phyloP scores from a whole-genome alignment of 2,329 filamentous ascomycete genomes.

The Colletotrichum abscissum region DNA sequence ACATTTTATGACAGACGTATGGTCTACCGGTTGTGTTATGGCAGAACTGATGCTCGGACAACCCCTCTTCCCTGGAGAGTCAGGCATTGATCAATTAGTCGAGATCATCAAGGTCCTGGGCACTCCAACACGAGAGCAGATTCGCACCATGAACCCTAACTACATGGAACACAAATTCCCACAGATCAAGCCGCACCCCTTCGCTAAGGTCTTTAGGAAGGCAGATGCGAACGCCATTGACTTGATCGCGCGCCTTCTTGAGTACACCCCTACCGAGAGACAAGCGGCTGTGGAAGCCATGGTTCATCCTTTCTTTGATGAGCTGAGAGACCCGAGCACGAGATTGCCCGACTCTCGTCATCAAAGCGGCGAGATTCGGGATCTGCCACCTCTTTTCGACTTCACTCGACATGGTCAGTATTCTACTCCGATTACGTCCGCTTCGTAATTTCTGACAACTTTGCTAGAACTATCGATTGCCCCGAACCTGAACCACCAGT shows the following conservation, averaged over 20 bases:
- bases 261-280: slow-evolving; percentile 97
- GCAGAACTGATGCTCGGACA: slow-evolving; percentile 99
- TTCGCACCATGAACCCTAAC: slow-evolving; percentile 99
- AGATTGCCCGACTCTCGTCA: slow-evolving; percentile 95
- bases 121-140: slow-evolving; percentile 96
- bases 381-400: slow-evolving; percentile 90
- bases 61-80: slow-evolving; percentile 97
- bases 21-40: slow-evolving; percentile 99
- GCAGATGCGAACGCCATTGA: slow-evolving; percentile 94
- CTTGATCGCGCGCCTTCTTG: slow-evolving; percentile 90
- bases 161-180: slow-evolving; percentile 99
- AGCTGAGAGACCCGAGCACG: slow-evolving; percentile 90
- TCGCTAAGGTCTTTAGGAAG: slow-evolving; percentile 99
- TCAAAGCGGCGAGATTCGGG: slow-evolving; percentile 80
- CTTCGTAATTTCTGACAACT: slow-evolving; percentile 18
- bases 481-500: slow-evolving; percentile 84
- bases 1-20: slow-evolving; percentile 77
- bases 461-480: slow-evolving; percentile 91
- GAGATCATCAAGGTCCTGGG: slow-evolving; percentile 99
- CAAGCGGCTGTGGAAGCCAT: slow-evolving; percentile 94
- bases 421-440: neutral
- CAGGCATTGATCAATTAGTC: slow-evolving; percentile 96
- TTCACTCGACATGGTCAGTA: slow-evolving; percentile 91
- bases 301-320: slow-evolving; percentile 99
- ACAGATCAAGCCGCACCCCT: slow-evolving; percentile 99